Evolutionary conservation across 495 filamentous ascomycete species (phyloP).

Genomic region (Bathelium albidoporum): DNA sequence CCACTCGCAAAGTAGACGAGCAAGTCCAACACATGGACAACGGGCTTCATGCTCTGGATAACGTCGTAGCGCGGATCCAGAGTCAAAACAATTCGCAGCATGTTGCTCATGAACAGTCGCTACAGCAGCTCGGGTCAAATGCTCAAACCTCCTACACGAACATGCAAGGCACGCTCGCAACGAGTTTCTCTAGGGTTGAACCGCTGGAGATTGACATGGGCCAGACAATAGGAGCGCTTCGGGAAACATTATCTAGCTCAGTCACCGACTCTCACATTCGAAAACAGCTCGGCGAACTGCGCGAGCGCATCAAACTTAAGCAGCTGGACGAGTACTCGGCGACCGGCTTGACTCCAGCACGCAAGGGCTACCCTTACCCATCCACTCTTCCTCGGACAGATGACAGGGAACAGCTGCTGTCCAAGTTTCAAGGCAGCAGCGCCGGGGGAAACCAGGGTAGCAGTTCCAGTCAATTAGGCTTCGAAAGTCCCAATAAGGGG

Average conservation of each 20-base stretch:
- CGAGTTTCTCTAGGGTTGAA: conserved; percentile 50
- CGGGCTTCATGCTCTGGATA: conserved; percentile 81
- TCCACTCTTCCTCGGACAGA: conserved; percentile 66
- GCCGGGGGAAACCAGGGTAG: too few species aligned
- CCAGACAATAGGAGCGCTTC: conserved; percentile 40
- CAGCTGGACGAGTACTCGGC: conserved; percentile 64
- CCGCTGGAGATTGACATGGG: conserved; percentile 54
- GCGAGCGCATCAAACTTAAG: conserved; percentile 49
- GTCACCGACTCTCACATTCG: conserved; percentile 42
- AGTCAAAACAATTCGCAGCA: conserved; percentile 71
- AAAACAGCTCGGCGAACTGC: conserved; percentile 59
- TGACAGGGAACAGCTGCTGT: conserved; percentile 56
- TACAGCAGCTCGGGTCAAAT: conserved; percentile 49
- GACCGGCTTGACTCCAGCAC: conserved; percentile 79
- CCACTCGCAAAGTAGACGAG: conserved; percentile 76
- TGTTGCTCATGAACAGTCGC: conserved; percentile 49
- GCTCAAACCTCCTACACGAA: conserved; percentile 61
- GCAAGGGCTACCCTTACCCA: conserved; percentile 64
- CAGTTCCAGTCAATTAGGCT: neutral
- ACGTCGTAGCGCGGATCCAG: conserved; percentile 75
- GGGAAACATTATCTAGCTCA: conserved; percentile 48
- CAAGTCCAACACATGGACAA: conserved; percentile 76
- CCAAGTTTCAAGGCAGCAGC: too few species aligned
- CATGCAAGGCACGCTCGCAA: conserved; percentile 54
- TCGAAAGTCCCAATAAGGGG: too few species aligned